Conservation (phyloP, 441 rosid genomes). For the Erodium trifolium region DNA sequence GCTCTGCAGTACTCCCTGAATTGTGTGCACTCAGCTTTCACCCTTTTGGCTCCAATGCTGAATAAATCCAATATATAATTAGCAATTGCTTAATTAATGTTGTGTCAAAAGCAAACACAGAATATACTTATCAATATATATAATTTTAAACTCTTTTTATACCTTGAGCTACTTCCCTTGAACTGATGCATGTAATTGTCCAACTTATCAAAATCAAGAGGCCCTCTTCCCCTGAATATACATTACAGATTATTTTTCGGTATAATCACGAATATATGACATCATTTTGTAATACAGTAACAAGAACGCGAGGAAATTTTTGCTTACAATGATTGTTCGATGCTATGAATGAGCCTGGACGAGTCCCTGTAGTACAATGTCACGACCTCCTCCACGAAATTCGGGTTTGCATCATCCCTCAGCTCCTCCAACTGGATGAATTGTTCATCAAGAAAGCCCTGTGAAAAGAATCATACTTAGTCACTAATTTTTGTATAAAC, state of each 20-base stretch:
- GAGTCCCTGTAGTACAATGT: constrained; percentile 80
- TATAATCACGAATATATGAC: neutral
- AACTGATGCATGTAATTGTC: constrained; percentile 83
- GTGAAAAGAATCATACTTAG: constrained; percentile 11
- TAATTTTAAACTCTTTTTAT: constrained; percentile 2
- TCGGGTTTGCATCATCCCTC: constrained; percentile 92
- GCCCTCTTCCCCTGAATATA: constrained; percentile 50
- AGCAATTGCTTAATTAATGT: constrained; percentile 8
- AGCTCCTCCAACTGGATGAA: constrained; percentile 81
- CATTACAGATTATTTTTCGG: neutral
- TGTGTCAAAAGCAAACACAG: constrained; percentile 22
- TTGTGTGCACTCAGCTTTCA: constrained; percentile 75
- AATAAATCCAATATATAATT: constrained; percentile 15
- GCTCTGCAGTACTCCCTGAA: constrained; percentile 74
- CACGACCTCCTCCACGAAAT: constrained; percentile 85
- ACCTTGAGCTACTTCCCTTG: constrained; percentile 92
- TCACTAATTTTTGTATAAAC: too few species aligned
- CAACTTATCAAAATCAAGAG: constrained; percentile 60
- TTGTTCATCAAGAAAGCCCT: constrained; percentile 88
- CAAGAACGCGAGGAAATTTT: neutral
- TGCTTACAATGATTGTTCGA: constrained; percentile 73
- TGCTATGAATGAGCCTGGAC: constrained; percentile 46
- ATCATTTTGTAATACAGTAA: neutral
- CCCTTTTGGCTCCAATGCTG: constrained; percentile 96
- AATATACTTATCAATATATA: constrained; percentile 30